Conservation (phyloP, 129 eudicot species). For the Ambrosia trifida region DNA sequence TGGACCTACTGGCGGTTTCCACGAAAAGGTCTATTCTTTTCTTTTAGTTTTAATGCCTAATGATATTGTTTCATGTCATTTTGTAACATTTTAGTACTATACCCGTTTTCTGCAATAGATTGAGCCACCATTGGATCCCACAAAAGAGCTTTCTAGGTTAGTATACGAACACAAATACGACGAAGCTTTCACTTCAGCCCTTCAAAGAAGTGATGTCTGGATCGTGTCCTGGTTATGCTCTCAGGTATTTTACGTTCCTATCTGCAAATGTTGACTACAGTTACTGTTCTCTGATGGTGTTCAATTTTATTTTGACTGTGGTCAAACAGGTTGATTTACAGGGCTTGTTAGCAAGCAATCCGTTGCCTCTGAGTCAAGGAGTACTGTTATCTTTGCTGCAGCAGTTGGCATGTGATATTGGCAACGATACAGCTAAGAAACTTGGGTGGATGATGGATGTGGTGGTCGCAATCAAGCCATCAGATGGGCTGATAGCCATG, state of each 20-base stretch:
- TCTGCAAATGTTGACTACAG: background rate
- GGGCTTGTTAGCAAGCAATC: conserved; percentile 55
- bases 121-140: conserved; percentile 85
- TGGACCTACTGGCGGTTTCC: conserved; percentile 80
- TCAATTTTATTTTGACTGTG: background rate
- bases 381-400: conserved; percentile 94
- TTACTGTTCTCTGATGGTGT: background rate
- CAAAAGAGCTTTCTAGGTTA: conserved; percentile 86
- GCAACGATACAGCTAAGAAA: conserved; percentile 65
- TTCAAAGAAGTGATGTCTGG: conserved; percentile 91
- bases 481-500: conserved; percentile 71
- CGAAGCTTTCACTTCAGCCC: conserved; percentile 89
- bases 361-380: conserved; percentile 92
- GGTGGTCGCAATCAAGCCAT: conserved; percentile 71
- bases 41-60: background rate
- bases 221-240: conserved; percentile 98
- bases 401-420: conserved; percentile 86
- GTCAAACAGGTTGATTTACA: conserved; percentile 71
- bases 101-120: conserved; percentile 41
- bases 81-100: background rate
- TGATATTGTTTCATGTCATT: background rate
- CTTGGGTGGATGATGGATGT: conserved; percentile 89
- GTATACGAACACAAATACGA: conserved; percentile 79
- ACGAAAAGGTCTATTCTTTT: conserved; percentile 65
- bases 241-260: conserved; percentile 53